A percentile compares a stretch with the other conserved stretches of the same genome.
These are phyloP conservation scores for Solanum clarkiae DNA, from an alignment of 257 asterid genomes.

Conservation along the genomic window DNA sequence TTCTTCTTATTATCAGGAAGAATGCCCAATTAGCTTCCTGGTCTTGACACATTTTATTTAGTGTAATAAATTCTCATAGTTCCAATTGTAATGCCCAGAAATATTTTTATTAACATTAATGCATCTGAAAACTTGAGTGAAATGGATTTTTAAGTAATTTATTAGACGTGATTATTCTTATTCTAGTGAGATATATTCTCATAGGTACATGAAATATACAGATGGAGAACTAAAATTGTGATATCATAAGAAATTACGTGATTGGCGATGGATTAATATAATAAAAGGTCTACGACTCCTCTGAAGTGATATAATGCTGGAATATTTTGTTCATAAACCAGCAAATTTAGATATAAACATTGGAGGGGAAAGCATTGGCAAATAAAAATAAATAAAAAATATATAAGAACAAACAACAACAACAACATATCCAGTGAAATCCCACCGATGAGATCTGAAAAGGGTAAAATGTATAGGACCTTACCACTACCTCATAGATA, in stretches of 20 bases:
- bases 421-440: too few relatives aligned
- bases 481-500: too few relatives aligned
- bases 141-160: neutral
- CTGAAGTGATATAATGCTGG: neutral
- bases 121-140: neutral
- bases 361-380: neutral
- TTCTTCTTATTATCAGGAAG: neutral
- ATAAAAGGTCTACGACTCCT: neutral
- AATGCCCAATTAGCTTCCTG: neutral
- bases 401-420: neutral
- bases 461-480: too few relatives aligned
- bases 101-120: neutral
- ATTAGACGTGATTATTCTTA: neutral
- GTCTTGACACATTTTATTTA: neutral
- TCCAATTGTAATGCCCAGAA: neutral
- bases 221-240: neutral
- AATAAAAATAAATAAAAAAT: neutral
- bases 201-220: neutral
- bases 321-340: neutral
- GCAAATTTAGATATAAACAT: neutral
- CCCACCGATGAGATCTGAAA: too few relatives aligned
- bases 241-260: neutral
- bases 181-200: neutral
- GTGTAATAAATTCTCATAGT: neutral
- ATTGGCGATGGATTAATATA: neutral